Evolutionary conservation across 1,284 basidiomycete genomes (phyloP).

Genomic region (Bondarzewia mesenterica): DNA sequence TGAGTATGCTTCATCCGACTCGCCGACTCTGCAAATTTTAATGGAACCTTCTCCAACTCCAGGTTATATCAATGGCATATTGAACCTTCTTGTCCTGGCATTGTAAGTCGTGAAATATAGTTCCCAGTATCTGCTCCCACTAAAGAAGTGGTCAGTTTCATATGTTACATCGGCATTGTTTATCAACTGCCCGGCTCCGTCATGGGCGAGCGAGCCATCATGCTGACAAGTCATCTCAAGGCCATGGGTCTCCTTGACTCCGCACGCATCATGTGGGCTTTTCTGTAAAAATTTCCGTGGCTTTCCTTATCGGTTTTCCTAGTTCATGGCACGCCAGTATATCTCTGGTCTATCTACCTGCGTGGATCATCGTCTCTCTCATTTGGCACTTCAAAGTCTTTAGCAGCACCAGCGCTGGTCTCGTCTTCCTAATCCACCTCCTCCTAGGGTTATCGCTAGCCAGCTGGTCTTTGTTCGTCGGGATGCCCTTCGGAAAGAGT

Average conservation of each 20-base stretch:
- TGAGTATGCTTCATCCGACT: conserved; percentile 34
- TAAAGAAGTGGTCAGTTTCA: conserved; percentile 35
- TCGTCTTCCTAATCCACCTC: conserved; percentile 60
- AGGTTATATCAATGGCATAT: conserved; percentile 57
- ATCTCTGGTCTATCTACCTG: conserved; percentile 49
- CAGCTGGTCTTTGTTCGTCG: conserved; percentile 64
- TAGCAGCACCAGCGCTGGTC: conserved; percentile 46
- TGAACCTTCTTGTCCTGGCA: conserved; percentile 55
- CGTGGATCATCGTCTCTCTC: conserved; percentile 57
- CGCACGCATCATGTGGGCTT: conserved; percentile 49
- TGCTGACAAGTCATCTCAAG: conserved; percentile 60
- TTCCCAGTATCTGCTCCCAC: too few relatives aligned
- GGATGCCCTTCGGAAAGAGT: conserved; percentile 61
- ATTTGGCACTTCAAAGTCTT: conserved; percentile 64
- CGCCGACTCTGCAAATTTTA: not conserved
- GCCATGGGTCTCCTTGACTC: conserved; percentile 67
- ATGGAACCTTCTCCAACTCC: conserved; percentile 10
- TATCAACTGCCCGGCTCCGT: conserved; percentile 69
- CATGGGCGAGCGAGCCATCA: conserved; percentile 49
- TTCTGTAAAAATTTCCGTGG: not conserved
- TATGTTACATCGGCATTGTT: conserved; percentile 59
- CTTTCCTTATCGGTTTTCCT: not conserved
- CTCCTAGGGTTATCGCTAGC: conserved; percentile 61
- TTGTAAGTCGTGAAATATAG: too few relatives aligned
- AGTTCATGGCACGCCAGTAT: conserved; percentile 65